Percentiles rank a stretch among this genome's conserved stretches.
Conservation (phyloP, 352 stramenopile genomes). For the Pythium apleroticum region DNA sequence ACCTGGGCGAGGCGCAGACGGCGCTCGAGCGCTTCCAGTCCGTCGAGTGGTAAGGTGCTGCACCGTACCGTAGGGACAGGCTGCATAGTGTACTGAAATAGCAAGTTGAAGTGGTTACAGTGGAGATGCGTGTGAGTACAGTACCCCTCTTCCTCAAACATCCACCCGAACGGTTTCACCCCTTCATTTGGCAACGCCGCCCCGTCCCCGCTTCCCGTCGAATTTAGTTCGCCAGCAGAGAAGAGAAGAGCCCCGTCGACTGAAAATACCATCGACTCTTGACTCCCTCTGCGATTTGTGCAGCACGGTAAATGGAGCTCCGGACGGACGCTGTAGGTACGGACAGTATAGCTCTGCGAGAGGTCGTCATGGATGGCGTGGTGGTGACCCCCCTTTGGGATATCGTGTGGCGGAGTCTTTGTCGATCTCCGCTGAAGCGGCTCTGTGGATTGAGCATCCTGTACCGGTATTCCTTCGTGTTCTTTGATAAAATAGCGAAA, state of each 20-base stretch:
- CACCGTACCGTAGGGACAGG: too few species aligned
- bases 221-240: slow-evolving; percentile 23
- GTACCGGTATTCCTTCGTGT: not conserved
- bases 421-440: not conserved
- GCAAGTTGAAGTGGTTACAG: not conserved
- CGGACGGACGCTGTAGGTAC: too few species aligned
- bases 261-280: not conserved
- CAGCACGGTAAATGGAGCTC: too few species aligned
- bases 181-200: not conserved
- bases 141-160: not conserved
- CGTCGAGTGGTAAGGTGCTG: slow-evolving; percentile 78
- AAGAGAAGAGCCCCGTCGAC: not conserved
- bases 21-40: slow-evolving; percentile 94
- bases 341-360: not conserved
- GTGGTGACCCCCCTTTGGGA: not conserved
- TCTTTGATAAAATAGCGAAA: too few species aligned
- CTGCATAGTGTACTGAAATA: slow-evolving; percentile 10
- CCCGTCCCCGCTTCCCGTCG: not conserved
- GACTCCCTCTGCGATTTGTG: too few species aligned
- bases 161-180: slow-evolving; percentile 2
- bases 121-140: not conserved
- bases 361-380: not conserved
- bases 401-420: not conserved
- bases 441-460: not conserved
- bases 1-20: slow-evolving; percentile 93